Evolutionary conservation across 2,329 filamentous ascomycete genomes (phyloP), one percentile per base, ranked within the genome.

Genomic region (Beauveria australis): DNA sequence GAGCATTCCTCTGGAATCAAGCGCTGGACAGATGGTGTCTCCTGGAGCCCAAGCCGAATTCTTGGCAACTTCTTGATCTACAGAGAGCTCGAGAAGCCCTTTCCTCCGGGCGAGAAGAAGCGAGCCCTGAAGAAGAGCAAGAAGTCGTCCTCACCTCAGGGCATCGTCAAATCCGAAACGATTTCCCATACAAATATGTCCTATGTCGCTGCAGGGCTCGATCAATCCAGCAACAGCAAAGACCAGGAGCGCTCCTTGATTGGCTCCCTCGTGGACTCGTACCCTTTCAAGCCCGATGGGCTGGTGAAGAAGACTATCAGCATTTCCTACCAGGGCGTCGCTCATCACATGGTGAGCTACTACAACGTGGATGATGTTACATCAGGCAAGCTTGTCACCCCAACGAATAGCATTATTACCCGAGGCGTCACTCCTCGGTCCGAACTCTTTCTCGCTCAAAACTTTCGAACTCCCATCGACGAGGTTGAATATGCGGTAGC

Each of bases 251-350:
- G 78, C 59, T 68, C 73, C 1, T 68, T 92, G 58, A 86, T 94
- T 49, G 92, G 92, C 6, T 95, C 91, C 1, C 79, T 96, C 14
- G 84, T 93, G n/a, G 92, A 96, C 73, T 92, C 89, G 0, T 96
- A 96, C 67, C 85, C 86, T 37, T 96, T 96, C 80, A 94, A 94
- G 69, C 79, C 85, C 16, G 83, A 85, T 1, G 92, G 92, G 0
- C 75, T 97, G 46, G 84, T 96, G 64, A 97, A 97, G 80, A 96
- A 96, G 78, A 96, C 92, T 0, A 92, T 96, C 73, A 93, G 88
- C 67, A 84, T 96, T 44, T 85, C 82, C 2, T 85, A 88, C 55
- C 81, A 87, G 28, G 88, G 88, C 2, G 82, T 92, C 2, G 86
- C 85, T 2, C 92, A 96, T 68, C 92, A 96, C 68, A 76, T 97